phyloP scores from a whole-genome alignment of 1,284 basidiomycete species.

The Malassezia furfur region DNA sequence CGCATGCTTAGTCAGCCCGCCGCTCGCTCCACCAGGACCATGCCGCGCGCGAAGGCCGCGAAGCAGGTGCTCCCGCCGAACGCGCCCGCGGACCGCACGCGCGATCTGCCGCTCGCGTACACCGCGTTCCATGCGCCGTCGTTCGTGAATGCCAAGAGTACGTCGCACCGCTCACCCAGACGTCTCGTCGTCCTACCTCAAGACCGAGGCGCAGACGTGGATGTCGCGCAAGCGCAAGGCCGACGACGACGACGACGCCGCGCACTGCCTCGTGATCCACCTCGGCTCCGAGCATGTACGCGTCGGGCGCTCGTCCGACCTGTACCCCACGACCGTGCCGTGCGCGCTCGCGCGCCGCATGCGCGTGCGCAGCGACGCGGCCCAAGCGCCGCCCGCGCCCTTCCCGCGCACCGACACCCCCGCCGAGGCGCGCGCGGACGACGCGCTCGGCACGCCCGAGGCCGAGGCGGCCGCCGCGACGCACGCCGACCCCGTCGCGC shows the following conservation, averaged over 20 bases:
- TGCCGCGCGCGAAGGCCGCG: constrained; percentile 6
- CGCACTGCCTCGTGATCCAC: constrained; percentile 66
- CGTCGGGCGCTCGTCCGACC: constrained; percentile 81
- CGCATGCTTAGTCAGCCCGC: background rate
- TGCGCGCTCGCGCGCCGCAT: constrained; percentile 62
- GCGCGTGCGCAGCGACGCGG: background rate
- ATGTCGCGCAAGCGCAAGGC: constrained; percentile 21
- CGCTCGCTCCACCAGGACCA: background rate
- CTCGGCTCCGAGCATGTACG: constrained; percentile 78
- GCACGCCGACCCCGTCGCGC: constrained; percentile 4
- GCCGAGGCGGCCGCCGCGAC: constrained; percentile 1
- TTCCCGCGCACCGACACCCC: background rate
- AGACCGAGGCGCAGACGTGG: constrained; percentile 45
- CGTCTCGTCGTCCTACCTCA: constrained; percentile 41
- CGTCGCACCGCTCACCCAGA: constrained; percentile 17
- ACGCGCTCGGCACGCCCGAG: too few relatives aligned
- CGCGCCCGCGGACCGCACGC: constrained; percentile 28
- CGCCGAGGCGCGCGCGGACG: background rate
- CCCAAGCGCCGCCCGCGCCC: background rate
- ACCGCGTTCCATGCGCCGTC: constrained; percentile 40
- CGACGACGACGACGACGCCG: constrained; percentile 18
- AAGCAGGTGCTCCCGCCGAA: constrained; percentile 36
- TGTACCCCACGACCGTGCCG: constrained; percentile 64
- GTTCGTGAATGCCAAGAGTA: constrained; percentile 42
- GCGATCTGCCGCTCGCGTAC: constrained; percentile 33